Evolutionary conservation across 1,284 basidiomycete genomes (phyloP), one percentile per base, ranked within the genome.

Genomic region (Rhodotorula sp.): DNA sequence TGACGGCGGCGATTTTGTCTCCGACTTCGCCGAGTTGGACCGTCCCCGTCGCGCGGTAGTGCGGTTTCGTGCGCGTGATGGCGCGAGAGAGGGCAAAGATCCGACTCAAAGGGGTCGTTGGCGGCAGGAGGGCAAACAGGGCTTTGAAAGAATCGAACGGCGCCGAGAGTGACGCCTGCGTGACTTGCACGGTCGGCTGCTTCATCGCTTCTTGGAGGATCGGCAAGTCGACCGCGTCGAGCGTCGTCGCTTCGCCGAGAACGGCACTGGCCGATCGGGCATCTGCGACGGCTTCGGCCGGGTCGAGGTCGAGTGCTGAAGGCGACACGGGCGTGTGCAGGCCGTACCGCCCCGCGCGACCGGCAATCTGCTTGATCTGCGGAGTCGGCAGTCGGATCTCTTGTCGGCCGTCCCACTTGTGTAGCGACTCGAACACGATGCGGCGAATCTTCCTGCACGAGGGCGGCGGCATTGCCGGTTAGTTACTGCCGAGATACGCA

Each of bases 331-430:
- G 71, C 20, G 74, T 83, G 68, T 89, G 87, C 66, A 91, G 82
- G 2, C 93, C 93, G 80, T 88, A 99, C 1, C 96, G 89, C 6
- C 95, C 95, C 0, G 96, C 96, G 58, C 96, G 87, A 7, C 95
- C 95, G 0, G 91, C 95, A 62, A 99, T 98, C 80, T 99, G 95
- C 80, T 98, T 99, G 81, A 93, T 87, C 78, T 93, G 90, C 0
- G 93, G 91, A 4, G 87, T 81, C 0, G 89, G 87, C 4, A 99
- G 84, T 0, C 83, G 81, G 0, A 84, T 80, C 22, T 85, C 82
- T 10, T 80, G 76, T 42, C 79, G 81, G 18, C 91, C 91, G 75
- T 91, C 85, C 75, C 83, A 92, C 80, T 97, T 97, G 61, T 81
- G 77, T n/a, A 93, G 82, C 1, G 84, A 78, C 71, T 91, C 87